A percentile compares a stretch with the other conserved stretches of the same genome.
Conservation (phyloP, 306 rosid species). For the Inga laurina region DNA sequence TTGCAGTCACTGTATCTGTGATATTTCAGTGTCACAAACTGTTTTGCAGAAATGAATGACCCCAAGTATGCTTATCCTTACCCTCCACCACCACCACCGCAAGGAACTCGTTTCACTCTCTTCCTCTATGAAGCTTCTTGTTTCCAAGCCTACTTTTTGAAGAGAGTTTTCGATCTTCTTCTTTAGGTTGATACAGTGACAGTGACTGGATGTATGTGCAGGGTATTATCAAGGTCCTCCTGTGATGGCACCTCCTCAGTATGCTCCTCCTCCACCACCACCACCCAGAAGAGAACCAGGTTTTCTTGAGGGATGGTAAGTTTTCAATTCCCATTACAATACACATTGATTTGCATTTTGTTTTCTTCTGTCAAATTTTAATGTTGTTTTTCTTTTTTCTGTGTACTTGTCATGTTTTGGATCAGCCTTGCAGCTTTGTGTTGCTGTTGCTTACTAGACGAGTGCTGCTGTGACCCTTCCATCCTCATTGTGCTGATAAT, state of each 20-base stretch:
- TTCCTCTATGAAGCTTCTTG: not conserved
- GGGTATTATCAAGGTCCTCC: slow-evolving; percentile 97
- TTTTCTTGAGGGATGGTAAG: slow-evolving; percentile 84
- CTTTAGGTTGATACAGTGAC: not conserved
- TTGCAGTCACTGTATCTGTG: not conserved
- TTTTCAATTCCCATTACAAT: not conserved
- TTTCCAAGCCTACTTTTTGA: not conserved
- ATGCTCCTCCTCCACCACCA: slow-evolving; percentile 72
- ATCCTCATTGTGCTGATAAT: slow-evolving; percentile 44
- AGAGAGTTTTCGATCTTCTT: not conserved
- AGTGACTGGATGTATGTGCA: not conserved
- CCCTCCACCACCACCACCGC: slow-evolving; percentile 37
- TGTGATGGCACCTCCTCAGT: slow-evolving; percentile 87
- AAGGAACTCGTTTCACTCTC: slow-evolving; percentile 19
- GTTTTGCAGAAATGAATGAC: slow-evolving; percentile 52
- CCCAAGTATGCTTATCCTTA: slow-evolving; percentile 74
- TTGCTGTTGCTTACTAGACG: slow-evolving; percentile 86
- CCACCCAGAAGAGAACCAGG: slow-evolving; percentile 64
- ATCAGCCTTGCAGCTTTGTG: slow-evolving; percentile 87
- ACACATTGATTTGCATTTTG: not conserved
- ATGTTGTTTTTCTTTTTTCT: too few species aligned
- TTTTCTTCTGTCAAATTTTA: not conserved
- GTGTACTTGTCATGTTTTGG: not conserved
- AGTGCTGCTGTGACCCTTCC: slow-evolving; percentile 94
- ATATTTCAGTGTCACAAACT: not conserved